Percentiles rank a stretch among this genome's conserved stretches.
phyloP scores from a whole-genome alignment of 176 grass and related monocot species.

The Triticum dicoccoides region DNA sequence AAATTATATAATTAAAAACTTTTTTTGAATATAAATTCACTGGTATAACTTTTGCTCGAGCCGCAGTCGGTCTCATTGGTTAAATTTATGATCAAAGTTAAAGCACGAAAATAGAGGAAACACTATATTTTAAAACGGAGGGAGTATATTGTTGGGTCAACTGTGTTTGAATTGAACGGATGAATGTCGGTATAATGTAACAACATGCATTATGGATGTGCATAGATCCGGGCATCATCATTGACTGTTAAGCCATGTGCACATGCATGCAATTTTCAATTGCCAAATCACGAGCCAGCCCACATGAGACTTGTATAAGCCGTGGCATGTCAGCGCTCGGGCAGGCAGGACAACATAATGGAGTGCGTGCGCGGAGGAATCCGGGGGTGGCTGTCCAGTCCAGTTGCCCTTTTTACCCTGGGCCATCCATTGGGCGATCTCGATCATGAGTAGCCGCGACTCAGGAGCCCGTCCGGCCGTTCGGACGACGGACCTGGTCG shows the following conservation, averaged over 20 bases:
- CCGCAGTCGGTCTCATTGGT: too few relatives aligned
- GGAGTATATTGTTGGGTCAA: neutral
- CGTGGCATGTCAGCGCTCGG: neutral
- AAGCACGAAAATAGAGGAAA: too few relatives aligned
- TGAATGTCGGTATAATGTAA: neutral
- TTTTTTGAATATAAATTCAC: too few relatives aligned
- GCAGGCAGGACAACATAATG: conserved; percentile 14
- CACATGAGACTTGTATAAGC: neutral
- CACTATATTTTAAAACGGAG: too few relatives aligned
- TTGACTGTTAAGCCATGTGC: conserved; percentile 22
- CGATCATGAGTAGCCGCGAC: neutral
- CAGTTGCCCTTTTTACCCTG: neutral
- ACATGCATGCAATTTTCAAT: neutral
- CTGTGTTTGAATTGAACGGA: conserved; percentile 21
- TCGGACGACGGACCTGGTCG: neutral
- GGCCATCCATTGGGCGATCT: neutral
- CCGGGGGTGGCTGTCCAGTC: neutral
- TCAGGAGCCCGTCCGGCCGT: neutral
- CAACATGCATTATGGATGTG: neutral
- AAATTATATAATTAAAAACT: too few relatives aligned
- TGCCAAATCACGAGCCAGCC: neutral
- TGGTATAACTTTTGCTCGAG: too few relatives aligned
- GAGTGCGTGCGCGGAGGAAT: neutral
- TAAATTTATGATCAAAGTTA: too few relatives aligned
- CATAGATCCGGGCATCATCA: conserved; percentile 14